These are phyloP conservation scores for Psilocybe cubensis DNA, from an alignment of 768 basidiomycete species.

Conservation along the genomic window DNA sequence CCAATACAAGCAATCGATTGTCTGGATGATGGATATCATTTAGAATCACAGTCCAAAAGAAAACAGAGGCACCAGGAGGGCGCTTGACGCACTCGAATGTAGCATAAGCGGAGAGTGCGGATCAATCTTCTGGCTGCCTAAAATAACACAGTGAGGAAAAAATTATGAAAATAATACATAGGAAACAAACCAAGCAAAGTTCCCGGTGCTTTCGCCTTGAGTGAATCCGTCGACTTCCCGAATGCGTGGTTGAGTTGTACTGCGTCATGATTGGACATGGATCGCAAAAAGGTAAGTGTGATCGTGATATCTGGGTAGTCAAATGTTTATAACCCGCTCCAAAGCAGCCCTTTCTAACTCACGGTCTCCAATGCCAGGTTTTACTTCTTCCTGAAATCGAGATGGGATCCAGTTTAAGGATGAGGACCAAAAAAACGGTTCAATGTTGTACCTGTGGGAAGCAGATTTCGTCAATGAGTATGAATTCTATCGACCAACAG, in stretches of 20 bases:
- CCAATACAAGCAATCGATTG: slow-evolving; percentile 41
- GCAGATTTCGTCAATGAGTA: slow-evolving; percentile 41
- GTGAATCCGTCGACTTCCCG: slow-evolving; percentile 14
- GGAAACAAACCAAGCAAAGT: slow-evolving; percentile 10
- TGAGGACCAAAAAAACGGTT: slow-evolving; percentile 72
- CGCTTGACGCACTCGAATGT: no score
- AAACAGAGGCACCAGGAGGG: not conserved
- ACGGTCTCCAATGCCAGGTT: slow-evolving; percentile 53
- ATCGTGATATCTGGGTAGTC: slow-evolving; percentile 55
- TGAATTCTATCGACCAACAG: slow-evolving; percentile 37
- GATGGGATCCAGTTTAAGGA: slow-evolving; percentile 74
- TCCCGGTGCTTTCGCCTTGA: slow-evolving; percentile 9
- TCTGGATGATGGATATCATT: slow-evolving; percentile 14
- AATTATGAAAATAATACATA: not conserved
- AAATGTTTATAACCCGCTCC: not conserved
- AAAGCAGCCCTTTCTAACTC: slow-evolving; percentile 22
- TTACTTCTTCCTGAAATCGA: slow-evolving; percentile 58
- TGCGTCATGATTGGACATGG: slow-evolving; percentile 33
- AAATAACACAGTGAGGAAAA: not conserved
- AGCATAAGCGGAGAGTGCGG: slow-evolving; percentile 42
- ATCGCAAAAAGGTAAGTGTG: slow-evolving; percentile 58
- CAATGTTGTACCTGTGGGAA: slow-evolving; percentile 52
- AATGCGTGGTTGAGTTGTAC: slow-evolving; percentile 3
- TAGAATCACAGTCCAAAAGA: not conserved
- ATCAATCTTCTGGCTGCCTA: slow-evolving; percentile 36